Evolutionary conservation across 73 alveolate species (phyloP), one percentile per base, ranked within the genome.

Genomic region (Tetrahymena thermophila): DNA sequence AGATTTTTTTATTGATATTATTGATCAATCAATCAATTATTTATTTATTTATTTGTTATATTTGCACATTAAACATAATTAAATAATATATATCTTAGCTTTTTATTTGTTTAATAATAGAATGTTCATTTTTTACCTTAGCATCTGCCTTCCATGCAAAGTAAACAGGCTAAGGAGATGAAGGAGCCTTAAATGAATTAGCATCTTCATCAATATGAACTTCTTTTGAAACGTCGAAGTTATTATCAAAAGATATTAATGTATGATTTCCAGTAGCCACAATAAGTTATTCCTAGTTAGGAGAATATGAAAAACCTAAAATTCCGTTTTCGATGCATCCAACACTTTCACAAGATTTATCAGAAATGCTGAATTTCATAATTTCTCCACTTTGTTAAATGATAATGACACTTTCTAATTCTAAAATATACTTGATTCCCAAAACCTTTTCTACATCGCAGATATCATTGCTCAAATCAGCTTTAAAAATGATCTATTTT

Each of bases 281-380:
- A 1, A 95, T 38, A 19, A 95, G 55, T 44, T 85, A 95, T 50
- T 95, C 96, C 84, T 95, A 85, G 94, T 85, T 89, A 6, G 95
- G 95, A 43, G 85, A 85, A 94, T 94, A 95, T 34, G 96, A 89
- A 43, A 94, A 94, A 28, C 94, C 96, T 94, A 85, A 89, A 43
- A 95, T 44, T 50, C 95, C 96, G 93, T 94, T 85, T 35, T 95
- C 96, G 55, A 95, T 85, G 35, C 94, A 95, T 44, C 96, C 96
- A 43, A 95, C 93, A 13, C 56, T 93, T 95, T 95, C 96, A 38
- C 89, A 71, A 8, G 89, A 71, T 71, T 71, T 71, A 71, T 71
- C 89, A 71, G 35, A 19, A 71, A 71, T 71, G 23, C 89, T 71
- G 31, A 28, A 71, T 71, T 71, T 71, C 89, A 71, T 71, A 31